phyloP scores from a whole-genome alignment of 306 rosid genomes.

The Cicer bijugum region DNA sequence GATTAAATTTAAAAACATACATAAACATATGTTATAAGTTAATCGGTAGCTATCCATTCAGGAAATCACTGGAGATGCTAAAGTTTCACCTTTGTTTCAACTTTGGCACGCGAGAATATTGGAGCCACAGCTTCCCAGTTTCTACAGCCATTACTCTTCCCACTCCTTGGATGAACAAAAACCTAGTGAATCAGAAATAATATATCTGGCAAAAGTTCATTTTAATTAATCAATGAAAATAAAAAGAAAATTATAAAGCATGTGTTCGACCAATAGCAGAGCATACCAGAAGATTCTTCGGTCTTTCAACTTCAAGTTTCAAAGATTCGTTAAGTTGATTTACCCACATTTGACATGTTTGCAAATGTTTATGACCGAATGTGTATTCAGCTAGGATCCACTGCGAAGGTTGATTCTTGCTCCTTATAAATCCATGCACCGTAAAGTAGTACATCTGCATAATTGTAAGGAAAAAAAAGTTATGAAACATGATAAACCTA shows the following conservation, averaged over 20 bases:
- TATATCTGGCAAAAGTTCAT: constrained; percentile 56
- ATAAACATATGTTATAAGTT: constrained; percentile 17
- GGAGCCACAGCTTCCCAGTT: constrained; percentile 88
- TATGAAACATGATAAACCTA: constrained; percentile 29
- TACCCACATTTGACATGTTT: constrained; percentile 79
- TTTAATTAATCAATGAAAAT: constrained; percentile 48
- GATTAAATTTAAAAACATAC: neutral
- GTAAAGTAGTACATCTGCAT: constrained; percentile 70
- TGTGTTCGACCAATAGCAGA: constrained; percentile 41
- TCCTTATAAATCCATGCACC: constrained; percentile 70
- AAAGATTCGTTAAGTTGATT: constrained; percentile 60
- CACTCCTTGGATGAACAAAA: constrained; percentile 95
- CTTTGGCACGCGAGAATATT: constrained; percentile 78
- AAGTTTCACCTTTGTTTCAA: constrained; percentile 71
- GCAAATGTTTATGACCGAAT: constrained; percentile 66
- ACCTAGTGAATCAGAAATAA: constrained; percentile 73
- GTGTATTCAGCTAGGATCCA: constrained; percentile 65
- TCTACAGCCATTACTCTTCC: constrained; percentile 76
- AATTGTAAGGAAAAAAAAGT: constrained; percentile 42
- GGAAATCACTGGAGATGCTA: constrained; percentile 25
- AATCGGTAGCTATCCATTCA: constrained; percentile 10
- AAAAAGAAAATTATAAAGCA: constrained; percentile 33
- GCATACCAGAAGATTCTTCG: constrained; percentile 86
- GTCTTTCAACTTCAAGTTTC: constrained; percentile 64
- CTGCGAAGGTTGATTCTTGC: constrained; percentile 61